Evolutionary conservation across 2,329 filamentous ascomycete genomes (phyloP), one percentile per base, ranked within the genome.

Genomic region (Cylindrodendrum hubeiense): DNA sequence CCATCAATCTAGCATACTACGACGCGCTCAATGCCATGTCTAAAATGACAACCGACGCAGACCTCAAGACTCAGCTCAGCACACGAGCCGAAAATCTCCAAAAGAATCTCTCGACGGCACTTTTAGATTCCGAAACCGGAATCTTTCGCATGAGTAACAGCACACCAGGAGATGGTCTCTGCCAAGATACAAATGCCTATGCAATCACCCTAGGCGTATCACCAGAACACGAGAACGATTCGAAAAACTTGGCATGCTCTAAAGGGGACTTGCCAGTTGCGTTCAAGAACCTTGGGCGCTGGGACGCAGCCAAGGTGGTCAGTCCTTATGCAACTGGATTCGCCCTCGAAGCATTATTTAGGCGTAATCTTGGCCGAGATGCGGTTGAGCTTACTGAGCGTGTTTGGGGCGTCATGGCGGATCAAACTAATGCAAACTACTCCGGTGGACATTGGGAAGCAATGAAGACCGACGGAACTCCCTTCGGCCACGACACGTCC

Each of bases 391-490:
- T 41, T 5, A 19, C n/a, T 8, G 15, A n/a, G 17, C 37, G 37
- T 19, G 37, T 41, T 10, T 46, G 37, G 37, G 41, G 53, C 17
- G 37, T 30, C 6, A 56, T 56, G 53, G 37, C 53, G 30, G 26
- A 57, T 21, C 15, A 17, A 46, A 7, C 5, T 8, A 33, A 47
- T 34, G n/a, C 37, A 1, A 57, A 57, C n/a, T 57, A 57, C 15
- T 57, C 53, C 4, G 53, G 53, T 7, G 53, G 22, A 21, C 53
- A 57, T 12, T 57, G 53, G 53, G 53, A 57, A 17, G 53, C 53
- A 30, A 57, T 57, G 53, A 57, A n/a, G 21, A 33, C 21, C 3
- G 53, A 57, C 22, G 41, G 24, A 46, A 57, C 22, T 2, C 53
- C 41, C 5, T 57, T 57, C 26, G 19, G 26, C 4, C 53, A 57